Conservation (phyloP, 768 basidiomycete species). For the Hygrocybe punicea region DNA sequence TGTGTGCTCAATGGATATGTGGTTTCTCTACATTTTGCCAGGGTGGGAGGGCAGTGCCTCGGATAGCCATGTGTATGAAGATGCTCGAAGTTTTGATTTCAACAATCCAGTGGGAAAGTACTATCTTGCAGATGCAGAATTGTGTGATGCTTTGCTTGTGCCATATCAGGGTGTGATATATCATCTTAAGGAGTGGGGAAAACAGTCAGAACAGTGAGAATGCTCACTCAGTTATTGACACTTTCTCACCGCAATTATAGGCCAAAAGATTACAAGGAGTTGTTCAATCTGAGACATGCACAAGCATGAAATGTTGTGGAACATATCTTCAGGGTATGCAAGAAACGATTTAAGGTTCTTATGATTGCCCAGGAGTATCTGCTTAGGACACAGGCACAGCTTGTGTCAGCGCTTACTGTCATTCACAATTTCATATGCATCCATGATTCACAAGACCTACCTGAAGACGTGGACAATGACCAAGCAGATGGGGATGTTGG, state of each 20-base stretch:
- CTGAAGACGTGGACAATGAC: slow-evolving; percentile 11
- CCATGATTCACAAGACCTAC: slow-evolving; percentile 29
- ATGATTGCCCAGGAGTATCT: slow-evolving; percentile 18
- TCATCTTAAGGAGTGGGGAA: slow-evolving; percentile 37
- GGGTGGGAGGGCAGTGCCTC: slow-evolving; percentile 42
- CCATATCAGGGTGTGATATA: slow-evolving; percentile 39
- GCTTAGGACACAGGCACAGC: slow-evolving; percentile 25
- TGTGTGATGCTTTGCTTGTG: slow-evolving; percentile 36
- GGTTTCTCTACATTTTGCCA: slow-evolving; percentile 32
- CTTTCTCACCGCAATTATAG: slow-evolving; percentile 17
- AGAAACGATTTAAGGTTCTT: slow-evolving; percentile 20
- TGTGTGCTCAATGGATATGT: slow-evolving; percentile 8
- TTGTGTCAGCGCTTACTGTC: slow-evolving; percentile 25
- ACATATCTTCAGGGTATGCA: slow-evolving; percentile 36
- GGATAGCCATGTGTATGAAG: slow-evolving; percentile 33
- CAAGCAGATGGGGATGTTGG: neutral
- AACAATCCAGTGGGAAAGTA: slow-evolving; percentile 30
- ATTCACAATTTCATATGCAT: slow-evolving; percentile 34
- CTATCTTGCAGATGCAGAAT: slow-evolving; percentile 39
- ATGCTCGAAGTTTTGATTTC: slow-evolving; percentile 28
- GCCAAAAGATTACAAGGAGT: slow-evolving; percentile 31
- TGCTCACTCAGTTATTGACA: no score
- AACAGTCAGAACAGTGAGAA: slow-evolving; percentile 1
- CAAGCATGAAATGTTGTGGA: slow-evolving; percentile 36
- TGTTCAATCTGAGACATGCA: slow-evolving; percentile 38